Base-by-base conservation (phyloP, 306 rosid genomes). In the Senna tora region DNA sequence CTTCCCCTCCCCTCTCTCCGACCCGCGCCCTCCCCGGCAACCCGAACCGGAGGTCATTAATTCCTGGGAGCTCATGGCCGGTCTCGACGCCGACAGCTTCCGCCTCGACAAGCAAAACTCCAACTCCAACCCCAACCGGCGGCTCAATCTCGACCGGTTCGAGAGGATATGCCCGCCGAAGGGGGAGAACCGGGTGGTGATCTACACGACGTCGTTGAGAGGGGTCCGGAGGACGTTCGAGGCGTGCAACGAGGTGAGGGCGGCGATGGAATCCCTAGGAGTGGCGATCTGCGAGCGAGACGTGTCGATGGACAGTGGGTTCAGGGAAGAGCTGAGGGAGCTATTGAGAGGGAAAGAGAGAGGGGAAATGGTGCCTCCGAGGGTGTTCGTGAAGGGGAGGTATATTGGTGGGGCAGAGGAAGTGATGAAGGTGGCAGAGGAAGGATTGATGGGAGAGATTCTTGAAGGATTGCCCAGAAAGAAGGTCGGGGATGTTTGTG, bases 1-100 rank as follows among this genome's bases (percentile, higher is more conserved):
- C 62, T 73, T 79, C 45, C 76, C 76, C 1, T 65, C 61, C 79
- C 79, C 87, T 0, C 75, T 71, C 6, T 71, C 75, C 7, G 86
- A 83, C 12, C 82, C 84, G 41, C 74, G 68, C 53, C 52, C 82
- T 2, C 73, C 76, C 34, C 79, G 69, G 4, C n/a, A n/a, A n/a
- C 75, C 83, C 45, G 83, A 70, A 9, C 82, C 89, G 0, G 94
- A 93, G 21, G 90, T 93, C 65, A 93, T 93, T 10, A 90, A 90
- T 81, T 90, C 96, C 0, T 93, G 98, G 97, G 98, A 93, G 51
- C 98, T 90, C 82, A 93, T 90, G 98, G 93, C 88, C 5, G 98
- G 96, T 25, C 96, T 90, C 4, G 98, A 90, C 73, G 30, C 91
- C 5, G 96, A 93, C 5, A 93, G 96, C 71, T 93, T 90, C 86